These are phyloP conservation scores for Scortechinia acanthostroma DNA, from an alignment of 2,329 filamentous ascomycete genomes.

Conservation along the genomic window DNA sequence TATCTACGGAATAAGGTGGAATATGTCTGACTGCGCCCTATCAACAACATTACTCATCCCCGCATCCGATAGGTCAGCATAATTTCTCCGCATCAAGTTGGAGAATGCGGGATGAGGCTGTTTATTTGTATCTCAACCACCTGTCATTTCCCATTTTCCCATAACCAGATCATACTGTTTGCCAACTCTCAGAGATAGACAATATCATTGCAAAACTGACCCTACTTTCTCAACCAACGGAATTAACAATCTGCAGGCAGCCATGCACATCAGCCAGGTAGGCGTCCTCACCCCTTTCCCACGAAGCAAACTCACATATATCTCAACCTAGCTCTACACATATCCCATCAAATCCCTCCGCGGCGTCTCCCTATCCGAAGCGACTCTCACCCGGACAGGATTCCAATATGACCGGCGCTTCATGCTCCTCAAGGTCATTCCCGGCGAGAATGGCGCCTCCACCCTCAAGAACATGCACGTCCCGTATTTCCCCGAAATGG, in stretches of 20 bases:
- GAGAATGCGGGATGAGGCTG: too few relatives aligned
- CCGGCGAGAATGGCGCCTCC: slow-evolving; percentile 11
- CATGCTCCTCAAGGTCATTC: slow-evolving; percentile 53
- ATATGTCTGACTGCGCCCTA: too few relatives aligned
- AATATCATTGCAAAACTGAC: too few relatives aligned
- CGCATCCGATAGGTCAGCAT: too few relatives aligned
- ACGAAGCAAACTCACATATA: slow-evolving; percentile 5
- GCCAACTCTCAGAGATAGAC: too few relatives aligned
- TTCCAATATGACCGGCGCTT: slow-evolving; percentile 62
- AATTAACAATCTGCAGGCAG: not conserved
- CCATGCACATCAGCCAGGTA: slow-evolving; percentile 13
- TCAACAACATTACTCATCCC: too few relatives aligned
- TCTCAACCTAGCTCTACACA: slow-evolving; percentile 63
- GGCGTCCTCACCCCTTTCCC: not conserved
- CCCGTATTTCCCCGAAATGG: slow-evolving; percentile 45
- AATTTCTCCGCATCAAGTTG: too few relatives aligned
- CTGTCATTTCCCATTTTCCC: too few relatives aligned
- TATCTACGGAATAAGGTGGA: too few relatives aligned
- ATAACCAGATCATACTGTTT: too few relatives aligned
- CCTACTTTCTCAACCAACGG: too few relatives aligned
- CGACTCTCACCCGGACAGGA: slow-evolving; percentile 52
- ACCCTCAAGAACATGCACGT: slow-evolving; percentile 51
- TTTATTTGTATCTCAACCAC: too few relatives aligned
- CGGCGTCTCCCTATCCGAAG: slow-evolving; percentile 41
- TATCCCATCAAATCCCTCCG: slow-evolving; percentile 73